These are phyloP conservation scores for Orbilia blumenaviensis DNA, from an alignment of 2,329 filamentous ascomycete genomes.

Conservation along the genomic window DNA sequence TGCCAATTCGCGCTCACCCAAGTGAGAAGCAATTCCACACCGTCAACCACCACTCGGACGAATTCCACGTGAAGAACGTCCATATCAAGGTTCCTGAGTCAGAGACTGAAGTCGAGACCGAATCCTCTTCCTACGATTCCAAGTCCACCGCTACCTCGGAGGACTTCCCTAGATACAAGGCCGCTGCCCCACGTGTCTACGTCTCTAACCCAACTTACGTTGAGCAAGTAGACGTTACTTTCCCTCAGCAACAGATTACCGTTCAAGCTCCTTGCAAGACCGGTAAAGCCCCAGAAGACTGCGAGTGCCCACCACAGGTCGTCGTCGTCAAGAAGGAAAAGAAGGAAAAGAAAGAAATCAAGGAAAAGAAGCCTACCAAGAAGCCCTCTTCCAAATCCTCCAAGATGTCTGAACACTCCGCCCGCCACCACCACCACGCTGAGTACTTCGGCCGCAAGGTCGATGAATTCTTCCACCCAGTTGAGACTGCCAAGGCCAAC, in stretches of 20 bases:
- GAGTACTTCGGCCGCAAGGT: conserved; percentile 59
- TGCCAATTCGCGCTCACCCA: conserved; percentile 45
- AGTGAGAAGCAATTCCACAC: conserved; percentile 50
- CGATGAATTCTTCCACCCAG: conserved; percentile 52
- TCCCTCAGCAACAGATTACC: conserved; percentile 18
- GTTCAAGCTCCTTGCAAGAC: conserved; percentile 29
- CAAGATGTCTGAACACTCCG: conserved; percentile 35
- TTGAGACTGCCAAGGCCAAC: conserved; percentile 38
- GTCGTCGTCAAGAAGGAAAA: conserved; percentile 33
- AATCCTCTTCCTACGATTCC: conserved; percentile 43
- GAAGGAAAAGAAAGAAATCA: conserved; percentile 37
- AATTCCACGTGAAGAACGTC: conserved; percentile 58
- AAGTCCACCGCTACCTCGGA: conserved; percentile 48
- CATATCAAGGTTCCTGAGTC: conserved; percentile 56
- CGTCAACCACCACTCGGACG: conserved; percentile 53
- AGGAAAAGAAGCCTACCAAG: conserved; percentile 27
- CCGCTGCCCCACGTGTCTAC: conserved; percentile 35
- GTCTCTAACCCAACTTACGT: conserved; percentile 48
- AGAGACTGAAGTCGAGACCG: conserved; percentile 39
- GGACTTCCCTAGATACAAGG: conserved; percentile 2
- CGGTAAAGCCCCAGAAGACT: conserved; percentile 45
- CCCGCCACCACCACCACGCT: conserved; percentile 42
- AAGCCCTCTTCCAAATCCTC: conserved; percentile 21
- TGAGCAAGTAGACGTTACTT: conserved; percentile 49
- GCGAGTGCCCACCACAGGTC: conserved; percentile 28